Conservation (phyloP, 257 asterid species). For the Penstemon newberryi region DNA sequence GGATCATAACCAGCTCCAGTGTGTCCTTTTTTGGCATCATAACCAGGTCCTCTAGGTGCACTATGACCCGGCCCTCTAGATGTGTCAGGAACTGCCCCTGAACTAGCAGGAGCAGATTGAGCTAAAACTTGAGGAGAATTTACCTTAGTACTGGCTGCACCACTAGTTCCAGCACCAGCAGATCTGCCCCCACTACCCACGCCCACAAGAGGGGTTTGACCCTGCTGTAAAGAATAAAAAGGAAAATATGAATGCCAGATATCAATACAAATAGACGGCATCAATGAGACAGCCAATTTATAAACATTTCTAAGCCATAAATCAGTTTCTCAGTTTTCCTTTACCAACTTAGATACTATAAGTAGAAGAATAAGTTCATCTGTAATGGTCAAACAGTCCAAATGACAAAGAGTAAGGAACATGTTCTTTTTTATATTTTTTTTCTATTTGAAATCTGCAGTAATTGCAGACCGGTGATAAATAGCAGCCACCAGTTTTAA, state of each 20-base stretch:
- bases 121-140: conserved; percentile 49
- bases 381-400: too few species aligned
- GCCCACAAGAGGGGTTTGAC: conserved; percentile 47
- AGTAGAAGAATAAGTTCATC: neutral
- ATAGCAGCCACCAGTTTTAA: too few species aligned
- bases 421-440: too few species aligned
- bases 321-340: neutral
- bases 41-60: conserved; percentile 42
- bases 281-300: neutral
- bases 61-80: conserved; percentile 43
- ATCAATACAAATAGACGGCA: too few species aligned
- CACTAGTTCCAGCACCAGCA: conserved; percentile 32
- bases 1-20: conserved; percentile 27
- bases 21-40: too few species aligned
- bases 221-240: conserved; percentile 39
- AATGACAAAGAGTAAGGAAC: too few species aligned
- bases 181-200: conserved; percentile 45
- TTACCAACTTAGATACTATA: too few species aligned
- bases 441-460: too few species aligned
- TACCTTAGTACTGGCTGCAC: conserved; percentile 36
- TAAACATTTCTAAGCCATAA: neutral
- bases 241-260: neutral
- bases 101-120: conserved; percentile 44
- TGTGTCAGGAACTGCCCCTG: conserved; percentile 45
- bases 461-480: too few species aligned